Conservation (phyloP, 208 protist species). For the Leishmania braziliensis region DNA sequence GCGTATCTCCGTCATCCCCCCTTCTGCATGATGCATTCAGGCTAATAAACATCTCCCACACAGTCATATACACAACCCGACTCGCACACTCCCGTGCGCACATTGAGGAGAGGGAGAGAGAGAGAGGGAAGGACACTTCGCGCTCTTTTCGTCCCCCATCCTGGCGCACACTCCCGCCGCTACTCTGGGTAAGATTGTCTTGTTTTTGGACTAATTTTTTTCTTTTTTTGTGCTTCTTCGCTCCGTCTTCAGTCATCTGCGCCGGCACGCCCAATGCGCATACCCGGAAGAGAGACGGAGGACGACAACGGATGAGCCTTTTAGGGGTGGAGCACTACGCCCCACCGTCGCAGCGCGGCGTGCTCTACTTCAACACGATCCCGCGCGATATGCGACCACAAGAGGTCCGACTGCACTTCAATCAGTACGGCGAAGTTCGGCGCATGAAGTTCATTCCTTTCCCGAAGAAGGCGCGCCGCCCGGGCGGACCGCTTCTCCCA, state of each 20-base stretch:
- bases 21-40: not conserved
- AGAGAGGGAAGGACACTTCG: not conserved
- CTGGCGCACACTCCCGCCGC: not conserved
- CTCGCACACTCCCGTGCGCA: slow-evolving; percentile 12
- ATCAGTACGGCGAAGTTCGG: slow-evolving; percentile 58
- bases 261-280: not conserved
- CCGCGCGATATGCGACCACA: slow-evolving; percentile 77
- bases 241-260: not conserved
- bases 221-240: not conserved
- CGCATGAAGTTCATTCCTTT: slow-evolving; percentile 78
- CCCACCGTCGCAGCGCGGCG: slow-evolving; percentile 52
- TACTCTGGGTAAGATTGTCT: no score
- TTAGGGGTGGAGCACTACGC: slow-evolving; percentile 30
- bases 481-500: slow-evolving; percentile 63
- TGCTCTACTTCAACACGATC: slow-evolving; percentile 77
- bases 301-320: slow-evolving; percentile 12
- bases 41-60: not conserved
- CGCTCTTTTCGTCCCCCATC: not conserved
- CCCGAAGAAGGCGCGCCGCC: slow-evolving; percentile 75
- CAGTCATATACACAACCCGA: not conserved
- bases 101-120: not conserved
- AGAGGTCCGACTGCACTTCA: slow-evolving; percentile 78
- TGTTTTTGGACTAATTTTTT: not conserved
- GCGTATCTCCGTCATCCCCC: not conserved
- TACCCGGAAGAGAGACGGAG: not conserved